phyloP scores from a whole-genome alignment of 257 asterid genomes.

The Knoxia roxburghii region DNA sequence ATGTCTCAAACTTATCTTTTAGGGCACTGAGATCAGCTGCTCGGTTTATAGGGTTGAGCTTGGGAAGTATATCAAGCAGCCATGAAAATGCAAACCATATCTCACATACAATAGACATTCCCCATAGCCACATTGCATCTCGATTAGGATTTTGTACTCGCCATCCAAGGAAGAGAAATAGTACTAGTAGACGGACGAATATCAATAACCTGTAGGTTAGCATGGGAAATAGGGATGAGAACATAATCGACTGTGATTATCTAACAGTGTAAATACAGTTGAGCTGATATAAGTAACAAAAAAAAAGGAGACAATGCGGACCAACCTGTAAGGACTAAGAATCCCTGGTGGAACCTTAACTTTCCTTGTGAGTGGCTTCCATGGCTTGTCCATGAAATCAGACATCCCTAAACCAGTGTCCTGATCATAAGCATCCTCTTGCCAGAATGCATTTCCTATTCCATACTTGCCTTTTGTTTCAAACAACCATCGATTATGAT shows the following conservation, averaged over 20 bases:
- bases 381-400: slow-evolving; percentile 91
- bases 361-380: slow-evolving; percentile 96
- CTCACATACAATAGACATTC: slow-evolving; percentile 71
- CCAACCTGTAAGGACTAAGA: slow-evolving; percentile 86
- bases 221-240: no score
- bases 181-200: slow-evolving; percentile 46
- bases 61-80: slow-evolving; percentile 89
- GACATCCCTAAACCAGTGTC: slow-evolving; percentile 90
- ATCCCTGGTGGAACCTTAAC: slow-evolving; percentile 52
- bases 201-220: slow-evolving; percentile 50
- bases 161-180: slow-evolving; percentile 65
- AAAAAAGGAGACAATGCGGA: no score
- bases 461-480: slow-evolving; percentile 93
- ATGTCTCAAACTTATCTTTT: slow-evolving; percentile 67
- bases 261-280: no score
- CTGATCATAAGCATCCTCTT: slow-evolving; percentile 62
- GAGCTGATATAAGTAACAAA: no score
- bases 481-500: slow-evolving; percentile 88
- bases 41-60: slow-evolving; percentile 85
- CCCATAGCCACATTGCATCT: slow-evolving; percentile 96
- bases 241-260: no score
- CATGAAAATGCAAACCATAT: slow-evolving; percentile 96
- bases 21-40: slow-evolving; percentile 66
- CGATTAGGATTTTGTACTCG: slow-evolving; percentile 61
- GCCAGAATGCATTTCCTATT: slow-evolving; percentile 89